Percentiles rank a stretch among this genome's conserved stretches.
Conservation (phyloP, 768 basidiomycete genomes). For the Xerocomellus intermedius region DNA sequence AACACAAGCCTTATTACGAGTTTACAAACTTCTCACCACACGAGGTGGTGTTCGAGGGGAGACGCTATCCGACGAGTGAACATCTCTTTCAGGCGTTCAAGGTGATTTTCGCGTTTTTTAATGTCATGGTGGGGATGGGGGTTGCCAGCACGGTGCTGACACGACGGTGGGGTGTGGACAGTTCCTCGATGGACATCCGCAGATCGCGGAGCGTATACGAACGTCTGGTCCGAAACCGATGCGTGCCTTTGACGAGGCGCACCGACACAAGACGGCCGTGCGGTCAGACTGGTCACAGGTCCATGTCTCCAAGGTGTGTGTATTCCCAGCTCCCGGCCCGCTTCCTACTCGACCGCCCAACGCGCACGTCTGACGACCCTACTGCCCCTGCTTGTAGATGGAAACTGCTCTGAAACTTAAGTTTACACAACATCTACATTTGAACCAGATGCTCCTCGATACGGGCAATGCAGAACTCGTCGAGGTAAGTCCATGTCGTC, state of each 20-base stretch:
- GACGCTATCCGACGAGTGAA: slow-evolving; percentile 70
- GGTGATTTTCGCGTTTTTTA: slow-evolving; percentile 32
- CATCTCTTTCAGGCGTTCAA: slow-evolving; percentile 80
- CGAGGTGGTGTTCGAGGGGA: slow-evolving; percentile 61
- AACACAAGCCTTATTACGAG: slow-evolving; percentile 61
- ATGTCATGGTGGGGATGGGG: neutral
- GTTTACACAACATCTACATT: slow-evolving; percentile 63
- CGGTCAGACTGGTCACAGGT: slow-evolving; percentile 65
- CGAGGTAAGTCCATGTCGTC: slow-evolving; percentile 45
- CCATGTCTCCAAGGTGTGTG: slow-evolving; percentile 57
- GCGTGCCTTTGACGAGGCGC: slow-evolving; percentile 64
- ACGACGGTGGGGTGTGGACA: slow-evolving; percentile 19
- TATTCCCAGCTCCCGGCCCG: neutral
- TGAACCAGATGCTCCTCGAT: slow-evolving; percentile 58
- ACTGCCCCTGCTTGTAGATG: slow-evolving; percentile 44
- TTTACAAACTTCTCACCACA: slow-evolving; percentile 75
- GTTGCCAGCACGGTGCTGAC: neutral
- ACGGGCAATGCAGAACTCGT: slow-evolving; percentile 66
- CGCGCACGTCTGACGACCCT: neutral
- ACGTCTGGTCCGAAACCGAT: slow-evolving; percentile 60
- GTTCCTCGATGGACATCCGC: slow-evolving; percentile 60
- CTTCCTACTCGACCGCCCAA: neutral
- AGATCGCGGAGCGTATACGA: slow-evolving; percentile 68
- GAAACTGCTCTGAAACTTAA: slow-evolving; percentile 61
- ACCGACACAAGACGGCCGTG: slow-evolving; percentile 61